Evolutionary conservation across 257 asterid genomes (phyloP).

Genomic region (Solanum etuberosum): DNA sequence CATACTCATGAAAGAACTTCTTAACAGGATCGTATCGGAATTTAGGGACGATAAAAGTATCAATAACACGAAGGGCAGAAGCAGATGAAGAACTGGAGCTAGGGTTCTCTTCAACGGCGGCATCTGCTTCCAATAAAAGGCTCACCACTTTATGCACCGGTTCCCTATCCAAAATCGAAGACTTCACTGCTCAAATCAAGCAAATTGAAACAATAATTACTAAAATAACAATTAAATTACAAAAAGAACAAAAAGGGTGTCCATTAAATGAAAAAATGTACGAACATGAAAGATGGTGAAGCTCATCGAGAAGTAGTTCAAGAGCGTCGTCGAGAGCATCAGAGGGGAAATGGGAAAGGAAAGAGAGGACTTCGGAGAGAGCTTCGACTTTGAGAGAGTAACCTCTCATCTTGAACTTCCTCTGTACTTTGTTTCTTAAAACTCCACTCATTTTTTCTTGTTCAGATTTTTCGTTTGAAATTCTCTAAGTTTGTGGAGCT

Average conservation of each 20-base stretch:
- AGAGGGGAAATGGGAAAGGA: constrained; percentile 38
- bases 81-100: constrained; percentile 24
- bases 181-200: constrained; percentile 42
- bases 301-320: constrained; percentile 71
- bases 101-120: constrained; percentile 50
- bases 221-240: neutral
- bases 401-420: constrained; percentile 87
- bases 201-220: neutral
- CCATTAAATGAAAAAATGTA: neutral
- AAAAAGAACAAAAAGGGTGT: neutral
- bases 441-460: constrained; percentile 28
- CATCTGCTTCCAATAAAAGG: constrained; percentile 50
- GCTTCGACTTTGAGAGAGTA: constrained; percentile 79
- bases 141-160: constrained; percentile 45
- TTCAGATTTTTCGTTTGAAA: neutral
- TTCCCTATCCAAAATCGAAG: constrained; percentile 79
- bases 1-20: constrained; percentile 66
- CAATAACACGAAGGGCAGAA: constrained; percentile 56
- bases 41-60: constrained; percentile 72
- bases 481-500: neutral
- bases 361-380: constrained; percentile 53
- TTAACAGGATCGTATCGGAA: constrained; percentile 65
- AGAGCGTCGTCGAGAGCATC: constrained; percentile 63
- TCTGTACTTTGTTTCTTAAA: constrained; percentile 65
- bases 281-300: constrained; percentile 43